These are phyloP conservation scores for Vitis hybrid DNA, from an alignment of 177 flowering plant species.

Conservation along the genomic window DNA sequence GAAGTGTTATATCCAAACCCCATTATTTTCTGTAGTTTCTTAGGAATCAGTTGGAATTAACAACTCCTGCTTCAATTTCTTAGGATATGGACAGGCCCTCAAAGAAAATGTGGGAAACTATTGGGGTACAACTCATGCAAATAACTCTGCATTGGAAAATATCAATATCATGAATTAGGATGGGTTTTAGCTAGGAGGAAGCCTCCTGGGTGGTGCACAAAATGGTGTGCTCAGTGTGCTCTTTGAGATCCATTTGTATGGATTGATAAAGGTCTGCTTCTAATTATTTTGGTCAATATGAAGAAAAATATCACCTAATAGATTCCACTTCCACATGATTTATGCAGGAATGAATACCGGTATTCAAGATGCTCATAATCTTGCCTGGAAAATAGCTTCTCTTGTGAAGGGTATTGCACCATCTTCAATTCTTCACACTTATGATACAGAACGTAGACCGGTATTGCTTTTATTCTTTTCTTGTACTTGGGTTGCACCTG, in stretches of 20 bases:
- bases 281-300: neutral
- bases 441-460: constrained; percentile 86
- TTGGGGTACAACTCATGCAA: neutral
- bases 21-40: too few species aligned
- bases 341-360: constrained; percentile 98
- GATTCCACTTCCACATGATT: constrained; percentile 1
- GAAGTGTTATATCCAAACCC: too few species aligned
- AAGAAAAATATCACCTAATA: neutral
- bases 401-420: constrained; percentile 63
- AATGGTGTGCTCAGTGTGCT: neutral
- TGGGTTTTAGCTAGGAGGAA: neutral
- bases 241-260: neutral
- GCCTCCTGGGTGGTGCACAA: neutral
- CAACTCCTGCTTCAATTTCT: too few species aligned
- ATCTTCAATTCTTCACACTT: constrained; percentile 64
- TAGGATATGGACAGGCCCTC: too few species aligned
- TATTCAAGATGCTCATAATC: constrained; percentile 95
- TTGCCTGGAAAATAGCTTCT: constrained; percentile 95
- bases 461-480: constrained; percentile 34
- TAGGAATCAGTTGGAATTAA: too few species aligned
- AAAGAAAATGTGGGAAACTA: too few species aligned
- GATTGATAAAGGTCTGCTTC: too few species aligned
- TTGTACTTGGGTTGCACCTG: neutral
- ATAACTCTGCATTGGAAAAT: constrained; percentile 1
- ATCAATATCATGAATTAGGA: neutral